phyloP scores from a whole-genome alignment of 345 rosid genomes.

The Carallia pectinifolia region DNA sequence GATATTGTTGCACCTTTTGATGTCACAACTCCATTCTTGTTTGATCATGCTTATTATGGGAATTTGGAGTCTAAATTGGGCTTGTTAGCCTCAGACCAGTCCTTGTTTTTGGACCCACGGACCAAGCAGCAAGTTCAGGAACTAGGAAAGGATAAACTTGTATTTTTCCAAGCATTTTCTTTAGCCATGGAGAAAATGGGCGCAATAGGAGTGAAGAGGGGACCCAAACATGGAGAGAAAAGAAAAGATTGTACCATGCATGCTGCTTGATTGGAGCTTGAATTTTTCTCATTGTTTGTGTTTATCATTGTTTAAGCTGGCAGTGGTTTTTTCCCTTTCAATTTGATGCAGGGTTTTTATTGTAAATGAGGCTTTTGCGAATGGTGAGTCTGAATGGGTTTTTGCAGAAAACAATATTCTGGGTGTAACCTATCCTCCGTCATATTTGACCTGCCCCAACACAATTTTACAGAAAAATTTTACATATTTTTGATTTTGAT shows the following conservation, averaged over 20 bases:
- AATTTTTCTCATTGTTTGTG: background rate
- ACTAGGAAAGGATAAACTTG: constrained; percentile 47
- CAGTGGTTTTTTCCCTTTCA: background rate
- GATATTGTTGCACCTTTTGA: constrained; percentile 68
- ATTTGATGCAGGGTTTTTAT: too few relatives aligned
- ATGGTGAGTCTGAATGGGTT: too few relatives aligned
- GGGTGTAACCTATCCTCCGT: too few relatives aligned
- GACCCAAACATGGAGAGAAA: constrained; percentile 67
- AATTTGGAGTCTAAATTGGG: constrained; percentile 61
- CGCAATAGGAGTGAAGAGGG: constrained; percentile 66
- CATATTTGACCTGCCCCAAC: too few relatives aligned
- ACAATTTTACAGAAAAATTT: too few relatives aligned
- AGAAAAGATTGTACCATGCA: constrained; percentile 60
- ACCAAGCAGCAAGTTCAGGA: constrained; percentile 55
- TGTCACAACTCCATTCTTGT: constrained; percentile 66
- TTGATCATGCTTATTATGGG: constrained; percentile 61
- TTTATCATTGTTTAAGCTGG: background rate
- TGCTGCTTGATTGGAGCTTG: constrained; percentile 21
- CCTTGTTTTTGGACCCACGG: constrained; percentile 51
- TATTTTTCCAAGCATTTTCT: constrained; percentile 62
- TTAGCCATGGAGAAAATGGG: constrained; percentile 87
- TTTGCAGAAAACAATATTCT: too few relatives aligned
- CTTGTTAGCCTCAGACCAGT: constrained; percentile 63
- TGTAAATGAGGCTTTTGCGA: too few relatives aligned
- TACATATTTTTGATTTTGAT: too few relatives aligned